Conservation (phyloP, 2,329 filamentous ascomycete genomes). For the Corinectria fuckeliana region DNA sequence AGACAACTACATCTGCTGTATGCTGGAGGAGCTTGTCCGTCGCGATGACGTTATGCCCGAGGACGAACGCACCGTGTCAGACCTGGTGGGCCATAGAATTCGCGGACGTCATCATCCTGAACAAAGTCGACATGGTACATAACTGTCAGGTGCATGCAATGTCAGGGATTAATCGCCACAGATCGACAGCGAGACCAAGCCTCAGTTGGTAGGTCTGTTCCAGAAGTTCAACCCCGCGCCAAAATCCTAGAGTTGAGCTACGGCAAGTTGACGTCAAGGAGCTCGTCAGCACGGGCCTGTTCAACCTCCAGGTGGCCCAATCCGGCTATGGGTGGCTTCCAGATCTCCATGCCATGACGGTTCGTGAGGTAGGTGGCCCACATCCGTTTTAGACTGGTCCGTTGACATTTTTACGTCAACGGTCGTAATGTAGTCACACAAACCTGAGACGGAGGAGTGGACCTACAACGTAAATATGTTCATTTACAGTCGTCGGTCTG, state of each 20-base stretch:
- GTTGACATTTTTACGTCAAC: conserved; percentile 44
- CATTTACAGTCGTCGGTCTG: conserved; percentile 65
- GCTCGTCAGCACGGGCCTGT: conserved; percentile 70
- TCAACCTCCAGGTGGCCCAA: conserved; percentile 69
- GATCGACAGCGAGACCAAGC: conserved; percentile 49
- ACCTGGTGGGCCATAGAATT: conserved; percentile 82
- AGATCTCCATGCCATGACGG: conserved; percentile 71
- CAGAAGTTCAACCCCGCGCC: conserved; percentile 69
- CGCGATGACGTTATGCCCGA: conserved; percentile 68
- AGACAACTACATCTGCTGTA: conserved; percentile 76
- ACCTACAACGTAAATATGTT: conserved; percentile 75
- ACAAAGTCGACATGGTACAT: conserved; percentile 70
- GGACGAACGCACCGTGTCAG: conserved; percentile 76
- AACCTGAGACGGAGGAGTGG: conserved; percentile 76
- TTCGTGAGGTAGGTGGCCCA: conserved; percentile 56
- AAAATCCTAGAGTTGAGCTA: conserved; percentile 68
- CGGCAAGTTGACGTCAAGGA: conserved; percentile 65
- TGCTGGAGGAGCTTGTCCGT: conserved; percentile 72
- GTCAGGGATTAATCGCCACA: conserved; percentile 16
- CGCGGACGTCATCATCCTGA: conserved; percentile 74
- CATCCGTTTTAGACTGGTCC: background rate
- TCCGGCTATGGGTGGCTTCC: conserved; percentile 73
- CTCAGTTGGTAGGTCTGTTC: conserved; percentile 59
- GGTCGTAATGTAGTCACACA: conserved; percentile 63
- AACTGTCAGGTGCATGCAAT: too few species aligned